Evolutionary conservation across 805 yeast genomes (phyloP).

Genomic region (Pichia scutulata): DNA sequence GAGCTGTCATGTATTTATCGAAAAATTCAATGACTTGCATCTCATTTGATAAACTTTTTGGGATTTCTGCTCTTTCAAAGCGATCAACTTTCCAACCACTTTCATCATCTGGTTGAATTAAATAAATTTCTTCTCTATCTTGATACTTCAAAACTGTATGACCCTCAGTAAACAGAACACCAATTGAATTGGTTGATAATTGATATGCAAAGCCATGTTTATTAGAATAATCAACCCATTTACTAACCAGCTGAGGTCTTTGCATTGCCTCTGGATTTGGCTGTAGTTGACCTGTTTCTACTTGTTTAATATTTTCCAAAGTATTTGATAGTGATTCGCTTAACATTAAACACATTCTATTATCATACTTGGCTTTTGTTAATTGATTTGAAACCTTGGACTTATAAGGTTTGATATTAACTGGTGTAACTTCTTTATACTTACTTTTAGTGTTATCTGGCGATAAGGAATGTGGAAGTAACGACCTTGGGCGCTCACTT

Average conservation of each 20-base stretch:
- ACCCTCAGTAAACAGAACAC: conserved; percentile 82
- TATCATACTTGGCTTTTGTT: conserved; percentile 23
- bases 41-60: conserved; percentile 52
- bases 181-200: conserved; percentile 80
- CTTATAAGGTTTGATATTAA: conserved; percentile 20
- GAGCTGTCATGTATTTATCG: conserved; percentile 86
- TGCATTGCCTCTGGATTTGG: conserved; percentile 16
- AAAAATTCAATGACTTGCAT: conserved; percentile 83
- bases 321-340: conserved; percentile 24
- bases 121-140: conserved; percentile 59
- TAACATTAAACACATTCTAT: conserved; percentile 21
- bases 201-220: conserved; percentile 95
- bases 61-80: conserved; percentile 35
- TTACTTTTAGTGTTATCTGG: conserved; percentile 88
- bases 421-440: conserved; percentile 57
- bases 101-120: conserved; percentile 41
- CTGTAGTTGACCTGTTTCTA: conserved; percentile 19
- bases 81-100: conserved; percentile 51
- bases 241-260: conserved; percentile 69
- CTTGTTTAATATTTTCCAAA: conserved; percentile 20
- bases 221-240: conserved; percentile 97
- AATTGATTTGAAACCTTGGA: conserved; percentile 23
- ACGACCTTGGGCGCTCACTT: conserved; percentile 56
- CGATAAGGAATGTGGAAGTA: conserved; percentile 82
- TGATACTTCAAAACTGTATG: conserved; percentile 69